phyloP scores from a whole-genome alignment of 73 alveolate genomes.

The Tetrahymena malaccensis region DNA sequence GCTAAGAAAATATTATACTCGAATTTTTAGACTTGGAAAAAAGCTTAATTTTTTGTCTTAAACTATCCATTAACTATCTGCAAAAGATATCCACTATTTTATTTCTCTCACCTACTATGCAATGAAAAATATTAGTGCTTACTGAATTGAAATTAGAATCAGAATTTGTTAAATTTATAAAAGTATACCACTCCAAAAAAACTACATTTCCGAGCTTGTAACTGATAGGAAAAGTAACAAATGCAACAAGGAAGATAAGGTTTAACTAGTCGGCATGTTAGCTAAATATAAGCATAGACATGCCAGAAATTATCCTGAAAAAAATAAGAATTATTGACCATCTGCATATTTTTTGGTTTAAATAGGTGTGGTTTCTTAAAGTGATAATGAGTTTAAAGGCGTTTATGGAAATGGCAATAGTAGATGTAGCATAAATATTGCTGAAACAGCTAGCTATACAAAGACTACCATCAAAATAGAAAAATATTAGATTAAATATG shows the following conservation, averaged over 20 bases:
- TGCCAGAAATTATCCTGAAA: neutral
- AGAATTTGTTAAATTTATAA: neutral
- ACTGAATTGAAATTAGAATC: neutral
- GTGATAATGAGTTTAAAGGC: neutral
- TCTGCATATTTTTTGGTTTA: neutral
- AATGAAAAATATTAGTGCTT: neutral
- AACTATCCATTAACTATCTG: neutral
- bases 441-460: neutral
- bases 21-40: neutral
- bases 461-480: neutral
- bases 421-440: neutral
- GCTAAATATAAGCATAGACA: neutral
- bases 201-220: neutral
- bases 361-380: neutral
- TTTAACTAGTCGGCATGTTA: neutral
- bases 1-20: neutral
- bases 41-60: neutral
- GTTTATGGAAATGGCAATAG: neutral
- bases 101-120: neutral
- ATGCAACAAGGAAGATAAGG: neutral
- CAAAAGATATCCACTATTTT: neutral
- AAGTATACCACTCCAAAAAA: neutral
- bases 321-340: neutral
- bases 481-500: neutral
- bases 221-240: neutral